Base-by-base conservation (phyloP, 768 basidiomycete species). In the Gloeopeniophorella convolvens region DNA sequence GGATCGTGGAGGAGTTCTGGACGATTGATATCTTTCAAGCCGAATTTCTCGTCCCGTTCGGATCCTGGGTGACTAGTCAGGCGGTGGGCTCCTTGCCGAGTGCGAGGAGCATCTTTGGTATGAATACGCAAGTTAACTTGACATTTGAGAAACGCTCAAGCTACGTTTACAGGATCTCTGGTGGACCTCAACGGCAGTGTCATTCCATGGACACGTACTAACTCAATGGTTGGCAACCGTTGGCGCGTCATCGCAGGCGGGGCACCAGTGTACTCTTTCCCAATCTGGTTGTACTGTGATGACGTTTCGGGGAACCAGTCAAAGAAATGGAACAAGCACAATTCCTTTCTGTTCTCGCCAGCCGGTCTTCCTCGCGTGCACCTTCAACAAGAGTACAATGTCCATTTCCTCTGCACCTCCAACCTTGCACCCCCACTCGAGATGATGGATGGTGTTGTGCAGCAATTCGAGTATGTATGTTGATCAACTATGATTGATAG, bases 321-420 rank as follows among this genome's bases (percentile, higher is more conserved):
- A 0, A 76, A 76, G 53, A 72, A 72, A 51, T 75, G 73, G 72
- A 76, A 75, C 50, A 63, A 70, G 43, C 73, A 74, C 45, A 72
- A 74, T 50, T 64, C 58, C 4, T 67, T 70, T 37, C 60, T 73
- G 0, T 67, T 72, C 35, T 68, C 65, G 0, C 53, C 61, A 1
- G 70, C 70, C 8, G 71, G 72, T 1, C 62, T 74, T 1, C 70
- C 69, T 0, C 64, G 59, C 0, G 48, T 49, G 5, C 39, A 66
- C 2, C 43, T 55, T 0, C 62, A 67, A 5, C 54, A 62, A 33
- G 67, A 68, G 27, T 68, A n/a, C n/a, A n/a, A n/a, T n/a, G n/a
- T n/a, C n/a, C n/a, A n/a, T n/a, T n/a, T n/a, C n/a, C n/a, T n/a
- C 0, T 63, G 55, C 5, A 74, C 72, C 0, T 75, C 73, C 0